Percentiles rank a stretch among this genome's conserved stretches.
Conservation (phyloP, 352 stramenopile species). For the Halophytophthora batemanensis region DNA sequence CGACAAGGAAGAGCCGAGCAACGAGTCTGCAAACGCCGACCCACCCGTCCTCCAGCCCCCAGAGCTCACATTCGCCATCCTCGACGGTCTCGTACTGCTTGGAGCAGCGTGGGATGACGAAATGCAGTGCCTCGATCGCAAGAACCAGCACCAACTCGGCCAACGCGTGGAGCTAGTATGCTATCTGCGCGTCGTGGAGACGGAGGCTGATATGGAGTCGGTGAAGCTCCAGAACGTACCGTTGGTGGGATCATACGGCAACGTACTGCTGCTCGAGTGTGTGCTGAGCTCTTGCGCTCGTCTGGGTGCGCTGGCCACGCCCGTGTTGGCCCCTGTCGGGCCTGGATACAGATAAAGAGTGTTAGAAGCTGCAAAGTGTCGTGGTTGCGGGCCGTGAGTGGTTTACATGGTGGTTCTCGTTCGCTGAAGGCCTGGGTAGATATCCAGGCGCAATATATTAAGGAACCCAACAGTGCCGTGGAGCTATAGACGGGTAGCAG, state of each 20-base stretch:
- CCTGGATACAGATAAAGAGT: conserved; percentile 10
- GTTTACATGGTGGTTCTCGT: no score
- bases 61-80: conserved; percentile 14
- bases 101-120: conserved; percentile 27
- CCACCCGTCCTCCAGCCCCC: neutral
- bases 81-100: conserved; percentile 33
- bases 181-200: neutral
- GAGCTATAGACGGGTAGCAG: no score
- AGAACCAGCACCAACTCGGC: neutral
- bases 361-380: neutral
- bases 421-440: no score
- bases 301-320: conserved; percentile 6
- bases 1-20: neutral
- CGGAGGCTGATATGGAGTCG: neutral
- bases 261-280: conserved; percentile 17
- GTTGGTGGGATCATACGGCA: conserved; percentile 8
- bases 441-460: no score
- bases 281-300: conserved; percentile 2
- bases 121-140: conserved; percentile 5
- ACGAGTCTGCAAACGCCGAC: neutral
- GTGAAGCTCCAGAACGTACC: conserved; percentile 7
- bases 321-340: conserved; percentile 12
- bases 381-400: no score
- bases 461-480: no score
- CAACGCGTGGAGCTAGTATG: conserved; percentile 21